Conservation (phyloP, 768 basidiomycete genomes). For the Trametes elegans region DNA sequence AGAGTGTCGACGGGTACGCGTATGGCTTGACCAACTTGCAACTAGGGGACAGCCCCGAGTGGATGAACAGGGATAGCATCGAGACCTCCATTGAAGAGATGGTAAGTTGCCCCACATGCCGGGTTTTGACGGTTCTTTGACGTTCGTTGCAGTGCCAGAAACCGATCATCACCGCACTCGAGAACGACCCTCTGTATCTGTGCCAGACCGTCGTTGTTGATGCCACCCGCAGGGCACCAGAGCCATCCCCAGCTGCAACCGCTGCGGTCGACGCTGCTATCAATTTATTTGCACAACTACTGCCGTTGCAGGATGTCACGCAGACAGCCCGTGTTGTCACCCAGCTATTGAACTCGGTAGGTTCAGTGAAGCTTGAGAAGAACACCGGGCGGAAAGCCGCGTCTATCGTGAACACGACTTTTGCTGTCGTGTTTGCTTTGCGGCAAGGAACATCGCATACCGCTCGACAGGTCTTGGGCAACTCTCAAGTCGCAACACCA, state of each 20-base stretch:
- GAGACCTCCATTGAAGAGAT: constrained; percentile 77
- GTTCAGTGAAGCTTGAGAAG: constrained; percentile 79
- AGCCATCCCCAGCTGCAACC: constrained; percentile 74
- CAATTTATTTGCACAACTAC: constrained; percentile 77
- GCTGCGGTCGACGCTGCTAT: constrained; percentile 87
- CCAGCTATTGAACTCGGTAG: constrained; percentile 60
- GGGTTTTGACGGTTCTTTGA: background rate
- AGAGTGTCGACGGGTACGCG: constrained; percentile 82
- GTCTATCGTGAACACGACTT: constrained; percentile 73
- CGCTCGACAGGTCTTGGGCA: constrained; percentile 63
- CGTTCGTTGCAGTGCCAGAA: constrained; percentile 53
- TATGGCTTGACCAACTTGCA: constrained; percentile 83
- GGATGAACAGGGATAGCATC: constrained; percentile 67
- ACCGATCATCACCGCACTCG: constrained; percentile 79
- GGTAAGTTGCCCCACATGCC: constrained; percentile 42
- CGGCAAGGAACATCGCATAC: constrained; percentile 51
- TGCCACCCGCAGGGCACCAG: constrained; percentile 47
- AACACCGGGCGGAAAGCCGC: constrained; percentile 87
- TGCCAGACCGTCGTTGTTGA: constrained; percentile 46
- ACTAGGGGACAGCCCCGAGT: constrained; percentile 41
- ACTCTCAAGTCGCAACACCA: constrained; percentile 54
- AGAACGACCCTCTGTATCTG: constrained; percentile 79
- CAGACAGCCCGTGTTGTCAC: constrained; percentile 53
- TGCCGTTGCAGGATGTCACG: constrained; percentile 72
- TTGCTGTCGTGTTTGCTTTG: constrained; percentile 71